A percentile compares a stretch with the other conserved stretches of the same genome.
These are phyloP conservation scores for Blepharisma undulans DNA, from an alignment of 169 alveolate species.

Conservation along the genomic window DNA sequence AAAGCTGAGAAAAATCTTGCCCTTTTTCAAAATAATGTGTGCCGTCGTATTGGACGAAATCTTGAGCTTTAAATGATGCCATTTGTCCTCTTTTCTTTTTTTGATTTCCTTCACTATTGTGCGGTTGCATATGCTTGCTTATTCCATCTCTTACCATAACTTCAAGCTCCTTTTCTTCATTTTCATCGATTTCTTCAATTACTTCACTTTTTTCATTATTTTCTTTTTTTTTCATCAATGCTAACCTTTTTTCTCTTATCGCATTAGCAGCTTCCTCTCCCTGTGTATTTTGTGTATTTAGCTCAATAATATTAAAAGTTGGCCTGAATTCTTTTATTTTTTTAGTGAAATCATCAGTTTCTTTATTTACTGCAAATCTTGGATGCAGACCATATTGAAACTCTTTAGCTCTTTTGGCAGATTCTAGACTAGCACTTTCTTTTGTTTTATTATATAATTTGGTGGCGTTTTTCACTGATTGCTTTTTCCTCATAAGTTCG, in stretches of 20 bases:
- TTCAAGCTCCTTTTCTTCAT: constrained; percentile 19
- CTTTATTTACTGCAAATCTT: constrained; percentile 41
- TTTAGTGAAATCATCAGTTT: constrained; percentile 46
- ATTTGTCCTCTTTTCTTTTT: constrained; percentile 25
- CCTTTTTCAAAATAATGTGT: background rate
- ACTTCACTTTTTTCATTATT: background rate
- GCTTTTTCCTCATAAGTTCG: constrained; percentile 34
- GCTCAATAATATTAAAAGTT: constrained; percentile 55
- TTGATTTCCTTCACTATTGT: background rate
- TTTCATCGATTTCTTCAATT: background rate
- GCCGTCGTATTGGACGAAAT: constrained; percentile 6
- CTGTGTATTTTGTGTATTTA: constrained; percentile 32
- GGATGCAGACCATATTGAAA: constrained; percentile 21
- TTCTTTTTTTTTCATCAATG: background rate
- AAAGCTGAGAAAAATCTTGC: constrained; percentile 9
- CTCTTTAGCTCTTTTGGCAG: constrained; percentile 42
- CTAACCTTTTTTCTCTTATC: background rate
- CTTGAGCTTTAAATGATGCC: background rate
- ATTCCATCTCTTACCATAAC: constrained; percentile 9
- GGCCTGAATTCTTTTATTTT: constrained; percentile 64
- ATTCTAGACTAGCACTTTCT: constrained; percentile 58
- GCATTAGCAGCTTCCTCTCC: constrained; percentile 20
- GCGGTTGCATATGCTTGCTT: background rate
- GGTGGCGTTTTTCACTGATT: constrained; percentile 54
- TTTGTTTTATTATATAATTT: constrained; percentile 62